These are phyloP conservation scores for Ceratobasidium sp. DNA, from an alignment of 1,284 basidiomycete genomes.

Conservation along the genomic window DNA sequence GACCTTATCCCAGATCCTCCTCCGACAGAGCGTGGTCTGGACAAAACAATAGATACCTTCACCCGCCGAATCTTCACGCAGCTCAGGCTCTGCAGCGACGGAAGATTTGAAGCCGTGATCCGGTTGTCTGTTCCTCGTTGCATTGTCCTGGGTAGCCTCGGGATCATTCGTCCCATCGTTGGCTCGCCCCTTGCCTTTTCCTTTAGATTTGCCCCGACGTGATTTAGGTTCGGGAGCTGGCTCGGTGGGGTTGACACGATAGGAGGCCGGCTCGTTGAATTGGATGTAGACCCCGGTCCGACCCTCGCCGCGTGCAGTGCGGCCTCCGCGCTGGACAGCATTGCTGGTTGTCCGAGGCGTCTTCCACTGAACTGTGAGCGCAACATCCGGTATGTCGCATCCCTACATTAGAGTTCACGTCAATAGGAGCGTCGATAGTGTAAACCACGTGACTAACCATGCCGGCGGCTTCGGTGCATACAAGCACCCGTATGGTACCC, in stretches of 20 bases:
- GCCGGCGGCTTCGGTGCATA: constrained; percentile 18
- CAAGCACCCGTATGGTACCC: not conserved
- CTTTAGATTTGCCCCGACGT: not conserved
- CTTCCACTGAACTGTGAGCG: not conserved
- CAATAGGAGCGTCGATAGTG: not conserved
- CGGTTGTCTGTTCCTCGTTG: not conserved
- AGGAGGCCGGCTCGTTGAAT: not conserved
- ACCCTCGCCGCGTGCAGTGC: not conserved
- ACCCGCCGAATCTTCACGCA: not conserved
- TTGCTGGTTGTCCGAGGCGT: not conserved
- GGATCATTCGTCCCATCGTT: not conserved
- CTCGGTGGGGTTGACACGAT: not conserved
- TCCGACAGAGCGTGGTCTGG: not conserved
- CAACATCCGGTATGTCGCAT: constrained; percentile 7
- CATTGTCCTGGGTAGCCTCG: not conserved
- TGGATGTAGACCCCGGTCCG: not conserved
- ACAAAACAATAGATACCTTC: constrained; percentile 2
- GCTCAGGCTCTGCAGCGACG: not conserved
- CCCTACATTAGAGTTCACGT: not conserved
- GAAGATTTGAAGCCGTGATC: not conserved
- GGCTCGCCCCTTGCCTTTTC: not conserved
- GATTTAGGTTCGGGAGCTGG: not conserved
- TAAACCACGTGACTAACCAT: constrained; percentile 11
- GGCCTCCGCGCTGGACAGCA: constrained; percentile 16
- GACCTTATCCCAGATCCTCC: not conserved